Evolutionary conservation across 192 early-diverging fungal genomes (phyloP), one percentile per base, ranked within the genome.

Genomic region (Umbelopsis isabellina): DNA sequence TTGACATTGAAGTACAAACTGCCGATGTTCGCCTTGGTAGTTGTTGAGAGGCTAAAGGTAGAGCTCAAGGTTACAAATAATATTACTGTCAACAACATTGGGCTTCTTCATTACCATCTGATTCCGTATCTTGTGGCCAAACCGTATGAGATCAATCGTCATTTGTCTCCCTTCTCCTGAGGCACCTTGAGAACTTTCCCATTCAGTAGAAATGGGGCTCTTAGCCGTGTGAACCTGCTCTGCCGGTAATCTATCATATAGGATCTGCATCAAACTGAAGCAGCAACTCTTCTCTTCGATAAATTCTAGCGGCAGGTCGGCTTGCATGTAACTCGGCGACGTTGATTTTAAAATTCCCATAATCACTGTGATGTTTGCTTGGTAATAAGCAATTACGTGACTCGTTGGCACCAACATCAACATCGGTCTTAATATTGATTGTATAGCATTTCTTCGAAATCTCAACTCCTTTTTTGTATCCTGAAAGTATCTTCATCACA

Each of bases 351-450:
- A 61, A 45, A 72, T 69, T 0, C 61, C 68, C 79, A 93, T 88
- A 33, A 91, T 85, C 23, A 65, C 55, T 5, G 70, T 50, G 21
- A 93, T 81, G 49, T 91, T 58, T 4, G 45, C 47, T 18, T 79
- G 79, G 61, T 78, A 91, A 70, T 87, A 88, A 3, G 80, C 79
- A 2, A 77, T 46, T 3, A 90, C 77, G 46, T 79, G 65, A 9
- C 72, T 35, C 22, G 69, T 50, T 5, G 87, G 81, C 1, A 82
- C 81, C 12, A 67, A 71, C n/a, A 67, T 71, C 11, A 91, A 69
- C 21, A 83, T 78, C 2, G 87, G 86, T 1, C 82, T 30, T 1
- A 91, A 53, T 2, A 91, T 67, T n/a, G 80, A 70, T 6, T 81
- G 51, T 8, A 89, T 72, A 16, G 85, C 77, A 65, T 86, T 89